Evolutionary conservation across 768 basidiomycete species (phyloP), one percentile per base, ranked within the genome.

Genomic region (Cubamyces lactineus): DNA sequence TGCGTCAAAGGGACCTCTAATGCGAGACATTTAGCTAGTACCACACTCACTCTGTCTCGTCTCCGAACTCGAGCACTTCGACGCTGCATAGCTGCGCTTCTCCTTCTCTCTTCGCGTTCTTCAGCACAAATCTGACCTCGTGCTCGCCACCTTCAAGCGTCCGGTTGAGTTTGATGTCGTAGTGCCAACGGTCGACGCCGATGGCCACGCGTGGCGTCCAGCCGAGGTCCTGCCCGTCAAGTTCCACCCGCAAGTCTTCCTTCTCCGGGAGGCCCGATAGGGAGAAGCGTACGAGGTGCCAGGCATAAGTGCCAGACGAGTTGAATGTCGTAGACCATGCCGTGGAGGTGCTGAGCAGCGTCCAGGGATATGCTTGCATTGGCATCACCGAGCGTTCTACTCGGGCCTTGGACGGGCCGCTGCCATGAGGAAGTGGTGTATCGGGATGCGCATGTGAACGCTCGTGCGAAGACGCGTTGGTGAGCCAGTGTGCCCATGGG

Each of bases 401-500:
- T 9, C 81, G 82, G 3, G 75, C 72, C 5, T 61, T 49, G 41
- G 17, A 57, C 53, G 16, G 48, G 51, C n/a, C 13, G 28, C 24
- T 60, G 30, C 8, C 9, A 9, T 5, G 9, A 34, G 9, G 34
- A 34, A 6, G 9, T 23, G n/a, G 62, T 60, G 5, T 68, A 38
- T 69, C 57, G 28, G 75, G 61, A 16, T 50, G 42, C 1, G 24
- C 9, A 41, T 57, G 59, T 9, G 12, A 21, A 46, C 52, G 68
- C 59, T 12, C 34, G 46, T 55, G 24, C 24, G 66, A 39, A 9
- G 55, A 17, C 24, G 52, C 15, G 19, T 64, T 49, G 7, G 83
- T 78, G 53, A 92, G 77, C 91, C 91, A 93, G 63, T 91, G 86
- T 0, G 77, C 71, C 91, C 91, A 93, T 7, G 86, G 81, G 28